phyloP scores from a whole-genome alignment of 495 filamentous ascomycete species.

The Aspergillus cristatus region DNA sequence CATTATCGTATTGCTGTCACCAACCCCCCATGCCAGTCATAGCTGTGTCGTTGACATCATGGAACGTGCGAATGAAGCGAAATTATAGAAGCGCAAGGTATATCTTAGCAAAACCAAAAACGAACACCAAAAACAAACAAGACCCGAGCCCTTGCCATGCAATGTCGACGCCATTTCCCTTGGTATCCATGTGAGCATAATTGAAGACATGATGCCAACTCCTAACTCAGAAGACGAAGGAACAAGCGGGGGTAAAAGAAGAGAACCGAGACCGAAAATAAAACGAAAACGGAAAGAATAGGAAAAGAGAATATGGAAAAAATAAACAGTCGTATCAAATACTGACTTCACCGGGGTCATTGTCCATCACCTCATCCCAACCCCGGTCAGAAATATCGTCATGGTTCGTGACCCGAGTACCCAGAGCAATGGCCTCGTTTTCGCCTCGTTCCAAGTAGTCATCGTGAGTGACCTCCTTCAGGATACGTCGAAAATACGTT shows the following conservation, averaged over 20 bases:
- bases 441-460: constrained; percentile 42
- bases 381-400: constrained; percentile 25
- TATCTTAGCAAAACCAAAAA: constrained; percentile 5
- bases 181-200: not conserved
- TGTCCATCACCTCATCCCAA: constrained; percentile 36
- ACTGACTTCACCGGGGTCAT: constrained; percentile 38
- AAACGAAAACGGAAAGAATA: constrained; percentile 1
- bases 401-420: constrained; percentile 19
- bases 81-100: not conserved
- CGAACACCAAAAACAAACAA: constrained; percentile 3
- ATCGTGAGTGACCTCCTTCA: constrained; percentile 63
- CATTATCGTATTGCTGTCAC: not conserved
- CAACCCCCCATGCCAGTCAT: constrained; percentile 2
- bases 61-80: constrained; percentile 3
- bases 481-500: constrained; percentile 81
- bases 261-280: not conserved
- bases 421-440: constrained; percentile 32
- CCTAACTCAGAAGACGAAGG: constrained; percentile 11
- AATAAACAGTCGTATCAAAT: constrained; percentile 16
- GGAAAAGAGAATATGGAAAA: constrained; percentile 3
- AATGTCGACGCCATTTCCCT: constrained; percentile 11
- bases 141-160: constrained; percentile 12
- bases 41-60: constrained; percentile 9
- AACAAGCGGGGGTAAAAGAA: constrained; percentile 3
- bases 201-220: constrained; percentile 8